Percentiles rank a stretch among this genome's conserved stretches.
Conservation (phyloP, 202 grass and related monocot species). For the Setaria italica region DNA sequence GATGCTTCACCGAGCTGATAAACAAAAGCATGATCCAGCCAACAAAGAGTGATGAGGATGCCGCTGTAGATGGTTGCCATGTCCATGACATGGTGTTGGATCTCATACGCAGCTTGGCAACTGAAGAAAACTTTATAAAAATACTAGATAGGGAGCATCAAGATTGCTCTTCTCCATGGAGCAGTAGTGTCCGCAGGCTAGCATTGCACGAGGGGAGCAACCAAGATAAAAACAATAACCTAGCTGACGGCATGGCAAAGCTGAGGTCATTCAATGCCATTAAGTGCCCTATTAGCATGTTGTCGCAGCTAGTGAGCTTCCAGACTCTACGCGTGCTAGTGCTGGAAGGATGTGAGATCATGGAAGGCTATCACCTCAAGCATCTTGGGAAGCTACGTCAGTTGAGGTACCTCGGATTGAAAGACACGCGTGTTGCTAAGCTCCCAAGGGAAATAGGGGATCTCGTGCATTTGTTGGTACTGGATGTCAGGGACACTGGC, state of each 20-base stretch:
- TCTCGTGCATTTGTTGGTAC: background rate
- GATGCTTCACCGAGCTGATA: slow-evolving; percentile 24
- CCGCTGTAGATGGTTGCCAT: background rate
- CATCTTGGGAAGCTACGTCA: slow-evolving; percentile 9
- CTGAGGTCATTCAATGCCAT: slow-evolving; percentile 1
- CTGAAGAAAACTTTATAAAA: slow-evolving; percentile 30
- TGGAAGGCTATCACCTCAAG: background rate
- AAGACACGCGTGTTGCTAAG: background rate
- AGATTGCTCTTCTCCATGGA: background rate
- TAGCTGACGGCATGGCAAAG: background rate
- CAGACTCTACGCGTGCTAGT: background rate
- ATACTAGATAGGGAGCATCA: background rate
- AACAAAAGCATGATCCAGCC: slow-evolving; percentile 39
- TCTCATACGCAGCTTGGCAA: slow-evolving; percentile 15
- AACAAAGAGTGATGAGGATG: background rate
- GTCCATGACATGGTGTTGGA: slow-evolving; percentile 31
- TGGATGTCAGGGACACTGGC: background rate
- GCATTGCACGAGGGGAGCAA: background rate
- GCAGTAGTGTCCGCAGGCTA: background rate
- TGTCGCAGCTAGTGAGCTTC: background rate
- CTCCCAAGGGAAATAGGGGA: background rate
- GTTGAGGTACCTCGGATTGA: background rate
- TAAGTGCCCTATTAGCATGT: background rate
- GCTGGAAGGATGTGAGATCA: background rate
- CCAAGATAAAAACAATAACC: background rate